Conservation (phyloP, 805 yeast species). For the Kodamaea restingae region DNA sequence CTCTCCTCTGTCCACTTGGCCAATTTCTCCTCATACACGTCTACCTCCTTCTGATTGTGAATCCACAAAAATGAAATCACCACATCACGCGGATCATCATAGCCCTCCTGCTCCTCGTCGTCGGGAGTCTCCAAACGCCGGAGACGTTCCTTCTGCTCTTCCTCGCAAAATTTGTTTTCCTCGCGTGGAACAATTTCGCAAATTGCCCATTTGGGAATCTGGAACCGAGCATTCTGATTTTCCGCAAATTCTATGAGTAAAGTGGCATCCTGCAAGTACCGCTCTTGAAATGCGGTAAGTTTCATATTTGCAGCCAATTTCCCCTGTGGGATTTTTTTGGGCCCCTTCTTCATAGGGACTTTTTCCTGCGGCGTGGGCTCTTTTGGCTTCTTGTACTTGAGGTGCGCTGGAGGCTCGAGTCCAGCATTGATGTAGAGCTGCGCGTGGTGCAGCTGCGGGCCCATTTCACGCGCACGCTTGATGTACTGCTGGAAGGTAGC, state of each 20-base stretch:
- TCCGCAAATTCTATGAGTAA: conserved; percentile 83
- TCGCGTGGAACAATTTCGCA: conserved; percentile 48
- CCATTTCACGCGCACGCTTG: conserved; percentile 73
- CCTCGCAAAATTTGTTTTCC: conserved; percentile 2
- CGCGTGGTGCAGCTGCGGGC: conserved; percentile 46
- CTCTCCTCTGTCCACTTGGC: conserved; percentile 22
- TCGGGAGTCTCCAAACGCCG: conserved; percentile 6
- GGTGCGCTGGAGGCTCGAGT: conserved; percentile 8
- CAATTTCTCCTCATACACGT: conserved; percentile 38
- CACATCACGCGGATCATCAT: conserved; percentile 32
- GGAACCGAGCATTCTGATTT: conserved; percentile 67
- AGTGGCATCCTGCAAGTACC: conserved; percentile 63
- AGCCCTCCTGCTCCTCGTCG: conserved; percentile 13
- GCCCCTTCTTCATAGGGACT: conserved; percentile 6
- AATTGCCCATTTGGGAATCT: conserved; percentile 72
- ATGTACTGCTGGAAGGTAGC: conserved; percentile 77
- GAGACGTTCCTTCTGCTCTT: conserved; percentile 3
- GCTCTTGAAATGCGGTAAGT: conserved; percentile 73
- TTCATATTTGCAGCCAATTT: conserved; percentile 46
- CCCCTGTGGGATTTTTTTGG: conserved; percentile 13
- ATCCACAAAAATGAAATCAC: conserved; percentile 47
- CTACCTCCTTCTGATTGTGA: conserved; percentile 49
- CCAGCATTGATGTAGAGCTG: conserved; percentile 19
- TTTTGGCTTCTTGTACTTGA: conserved; percentile 11
- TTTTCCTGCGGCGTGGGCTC: conserved; percentile 18